phyloP scores from a whole-genome alignment of 306 rosid species.

The Prunus campanulata region DNA sequence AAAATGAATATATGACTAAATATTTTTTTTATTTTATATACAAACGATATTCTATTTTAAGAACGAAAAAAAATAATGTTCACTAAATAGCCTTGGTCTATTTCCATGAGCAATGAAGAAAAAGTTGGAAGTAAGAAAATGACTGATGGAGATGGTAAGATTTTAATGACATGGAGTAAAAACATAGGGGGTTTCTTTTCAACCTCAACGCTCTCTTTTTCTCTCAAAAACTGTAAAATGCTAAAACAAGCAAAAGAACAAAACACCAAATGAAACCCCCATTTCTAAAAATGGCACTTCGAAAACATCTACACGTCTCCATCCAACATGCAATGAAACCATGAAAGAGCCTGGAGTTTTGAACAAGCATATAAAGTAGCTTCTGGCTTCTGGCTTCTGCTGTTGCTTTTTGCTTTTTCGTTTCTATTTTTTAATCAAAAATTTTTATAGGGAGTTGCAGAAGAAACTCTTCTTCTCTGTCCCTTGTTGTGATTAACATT shows the following conservation, averaged over 20 bases:
- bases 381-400: background rate
- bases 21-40: too few relatives aligned
- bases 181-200: slow-evolving; percentile 4
- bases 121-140: slow-evolving; percentile 22
- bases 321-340: slow-evolving; percentile 37
- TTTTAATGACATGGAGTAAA: slow-evolving; percentile 2
- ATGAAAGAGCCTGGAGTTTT: background rate
- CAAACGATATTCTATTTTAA: too few relatives aligned
- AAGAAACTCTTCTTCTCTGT: slow-evolving; percentile 18
- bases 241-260: background rate
- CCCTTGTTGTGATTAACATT: slow-evolving; percentile 43
- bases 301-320: slow-evolving; percentile 29
- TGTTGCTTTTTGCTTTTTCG: background rate
- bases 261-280: background rate
- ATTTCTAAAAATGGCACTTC: slow-evolving; percentile 13
- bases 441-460: slow-evolving; percentile 41
- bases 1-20: too few relatives aligned
- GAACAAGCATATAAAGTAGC: background rate
- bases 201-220: background rate
- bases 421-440: background rate
- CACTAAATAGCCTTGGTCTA: slow-evolving; percentile 23
- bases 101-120: slow-evolving; percentile 36
- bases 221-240: background rate
- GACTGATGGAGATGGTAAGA: slow-evolving; percentile 39
- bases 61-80: too few relatives aligned